A percentile compares a stretch with the other conserved stretches of the same genome.
These are phyloP conservation scores for Fraxinus cuspidata DNA, from an alignment of 257 asterid species.

Conservation along the genomic window DNA sequence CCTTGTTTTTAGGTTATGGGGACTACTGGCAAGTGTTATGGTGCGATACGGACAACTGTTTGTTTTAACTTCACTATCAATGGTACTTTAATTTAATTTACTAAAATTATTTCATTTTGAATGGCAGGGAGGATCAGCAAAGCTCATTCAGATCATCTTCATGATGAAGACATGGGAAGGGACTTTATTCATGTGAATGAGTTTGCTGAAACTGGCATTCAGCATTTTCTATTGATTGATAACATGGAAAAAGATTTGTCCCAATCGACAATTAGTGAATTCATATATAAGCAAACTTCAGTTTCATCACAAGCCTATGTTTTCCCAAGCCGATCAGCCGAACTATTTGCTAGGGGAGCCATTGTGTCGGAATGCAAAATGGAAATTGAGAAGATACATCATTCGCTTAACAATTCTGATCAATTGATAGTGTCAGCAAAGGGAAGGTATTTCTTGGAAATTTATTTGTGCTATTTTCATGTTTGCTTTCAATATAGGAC, in stretches of 20 bases:
- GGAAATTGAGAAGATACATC: neutral
- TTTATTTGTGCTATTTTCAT: neutral
- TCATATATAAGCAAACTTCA: neutral
- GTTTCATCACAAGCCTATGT: neutral
- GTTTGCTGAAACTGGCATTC: neutral
- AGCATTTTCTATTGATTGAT: neutral
- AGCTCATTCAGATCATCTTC: neutral
- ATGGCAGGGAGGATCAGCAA: slow-evolving; percentile 3
- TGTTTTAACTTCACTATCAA: neutral
- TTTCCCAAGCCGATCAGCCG: neutral
- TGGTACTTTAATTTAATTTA: neutral
- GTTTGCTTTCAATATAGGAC: neutral
- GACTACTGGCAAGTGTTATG: neutral
- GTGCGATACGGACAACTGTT: neutral
- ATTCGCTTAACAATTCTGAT: neutral
- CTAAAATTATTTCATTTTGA: neutral
- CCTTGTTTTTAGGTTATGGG: neutral
- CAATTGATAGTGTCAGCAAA: neutral
- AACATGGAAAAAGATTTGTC: neutral
- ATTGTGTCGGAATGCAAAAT: neutral
- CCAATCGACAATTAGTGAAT: neutral
- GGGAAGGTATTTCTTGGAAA: neutral
- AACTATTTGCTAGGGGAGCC: neutral
- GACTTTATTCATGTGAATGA: neutral
- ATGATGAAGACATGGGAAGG: neutral